Conservation (phyloP, 257 asterid genomes). For the Solanum etuberosum region DNA sequence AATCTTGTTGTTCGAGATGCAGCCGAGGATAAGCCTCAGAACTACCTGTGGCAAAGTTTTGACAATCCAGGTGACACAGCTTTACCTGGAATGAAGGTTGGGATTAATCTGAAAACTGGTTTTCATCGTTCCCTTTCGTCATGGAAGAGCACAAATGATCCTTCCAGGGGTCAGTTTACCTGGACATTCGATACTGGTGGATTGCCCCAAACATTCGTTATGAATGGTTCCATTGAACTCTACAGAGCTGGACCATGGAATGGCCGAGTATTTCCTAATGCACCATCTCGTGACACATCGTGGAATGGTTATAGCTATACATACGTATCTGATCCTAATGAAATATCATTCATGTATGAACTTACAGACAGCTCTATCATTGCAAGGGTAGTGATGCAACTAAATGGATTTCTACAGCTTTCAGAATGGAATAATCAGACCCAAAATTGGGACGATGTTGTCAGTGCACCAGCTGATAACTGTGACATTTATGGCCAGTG, state of each 20-base stretch:
- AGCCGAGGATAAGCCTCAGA: neutral
- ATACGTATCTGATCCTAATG: neutral
- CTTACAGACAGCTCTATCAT: slow-evolving; percentile 9
- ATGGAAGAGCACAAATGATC: slow-evolving; percentile 26
- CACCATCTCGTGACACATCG: neutral
- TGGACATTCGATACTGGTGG: slow-evolving; percentile 9
- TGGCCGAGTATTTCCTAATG: slow-evolving; percentile 12
- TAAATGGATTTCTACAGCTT: neutral
- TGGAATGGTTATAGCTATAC: slow-evolving; percentile 5
- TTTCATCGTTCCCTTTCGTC: neutral
- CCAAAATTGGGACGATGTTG: slow-evolving; percentile 12
- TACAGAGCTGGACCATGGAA: slow-evolving; percentile 21
- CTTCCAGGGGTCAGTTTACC: slow-evolving; percentile 13
- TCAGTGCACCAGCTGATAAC: neutral
- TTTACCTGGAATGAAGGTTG: slow-evolving; percentile 33
- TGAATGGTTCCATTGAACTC: neutral
- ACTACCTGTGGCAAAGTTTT: slow-evolving; percentile 28
- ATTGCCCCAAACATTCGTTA: slow-evolving; percentile 9
- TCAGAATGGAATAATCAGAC: slow-evolving; percentile 14
- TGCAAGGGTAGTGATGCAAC: slow-evolving; percentile 16
- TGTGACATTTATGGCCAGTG: slow-evolving; percentile 3
- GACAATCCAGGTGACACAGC: neutral
- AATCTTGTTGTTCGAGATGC: neutral
- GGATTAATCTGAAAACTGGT: slow-evolving; percentile 17
- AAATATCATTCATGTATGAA: slow-evolving; percentile 11